Conservation (phyloP, 257 asterid genomes). For the Solanum clarkiae region DNA sequence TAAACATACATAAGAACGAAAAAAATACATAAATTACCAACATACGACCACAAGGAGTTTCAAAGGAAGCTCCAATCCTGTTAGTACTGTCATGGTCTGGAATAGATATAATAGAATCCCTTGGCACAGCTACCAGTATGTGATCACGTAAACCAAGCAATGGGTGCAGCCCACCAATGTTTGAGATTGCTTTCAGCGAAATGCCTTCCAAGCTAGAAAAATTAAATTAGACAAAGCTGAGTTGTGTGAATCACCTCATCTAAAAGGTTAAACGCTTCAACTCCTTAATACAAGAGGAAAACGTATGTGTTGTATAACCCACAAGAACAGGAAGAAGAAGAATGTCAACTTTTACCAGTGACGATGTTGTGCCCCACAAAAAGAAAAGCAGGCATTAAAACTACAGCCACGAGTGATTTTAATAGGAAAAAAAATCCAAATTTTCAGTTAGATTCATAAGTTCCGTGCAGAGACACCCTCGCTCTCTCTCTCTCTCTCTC, state of each 20-base stretch:
- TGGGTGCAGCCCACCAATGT: conserved; percentile 67
- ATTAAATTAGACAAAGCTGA: background rate
- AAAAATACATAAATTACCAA: conserved; percentile 30
- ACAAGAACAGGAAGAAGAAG: background rate
- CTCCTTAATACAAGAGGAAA: background rate
- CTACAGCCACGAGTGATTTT: background rate
- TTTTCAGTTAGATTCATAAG: background rate
- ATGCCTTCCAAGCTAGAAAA: conserved; percentile 57
- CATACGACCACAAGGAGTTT: conserved; percentile 77
- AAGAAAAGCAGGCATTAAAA: background rate
- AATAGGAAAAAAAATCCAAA: background rate
- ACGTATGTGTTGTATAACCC: background rate
- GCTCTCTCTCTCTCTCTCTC: background rate
- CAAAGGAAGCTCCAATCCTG: conserved; percentile 77
- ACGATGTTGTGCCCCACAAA: background rate
- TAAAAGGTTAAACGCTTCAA: background rate
- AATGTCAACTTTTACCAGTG: background rate
- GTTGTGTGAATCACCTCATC: background rate
- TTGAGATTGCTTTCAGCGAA: conserved; percentile 48
- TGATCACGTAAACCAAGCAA: conserved; percentile 56
- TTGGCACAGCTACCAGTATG: conserved; percentile 53
- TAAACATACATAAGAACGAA: background rate
- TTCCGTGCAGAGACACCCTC: background rate
- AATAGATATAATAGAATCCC: conserved; percentile 63
- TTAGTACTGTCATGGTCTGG: conserved; percentile 59